Base-by-base conservation (phyloP, 129 eudicot species). In the Helianthus annuus region DNA sequence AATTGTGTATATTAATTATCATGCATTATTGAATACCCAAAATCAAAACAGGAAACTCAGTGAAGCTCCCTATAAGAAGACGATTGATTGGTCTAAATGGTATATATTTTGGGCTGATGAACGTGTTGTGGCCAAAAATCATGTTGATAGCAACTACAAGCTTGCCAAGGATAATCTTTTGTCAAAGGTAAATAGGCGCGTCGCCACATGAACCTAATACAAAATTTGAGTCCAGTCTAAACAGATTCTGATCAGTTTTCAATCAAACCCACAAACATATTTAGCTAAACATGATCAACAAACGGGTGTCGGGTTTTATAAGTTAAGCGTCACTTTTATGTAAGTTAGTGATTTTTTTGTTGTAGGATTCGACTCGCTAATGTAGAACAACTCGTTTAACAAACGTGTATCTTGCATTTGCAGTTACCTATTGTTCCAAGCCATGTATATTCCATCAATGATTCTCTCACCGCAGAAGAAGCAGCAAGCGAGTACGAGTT, bases 21-120 rank as follows among this genome's bases (percentile, higher is more conserved):
- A 62, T 14, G 40, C 22, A 64, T 3, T 15, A 51, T 66, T 60
- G 27, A 48, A 10, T 45, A 9, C 73, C 46, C 27, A 14, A 39
- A 29, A 14, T 59, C 5, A 11, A 66, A 42, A 56, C 81, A 85
- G 90, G 78, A 84, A 84, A 74, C 79, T 88, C 3, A 71, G 77
- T 79, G 85, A 82, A 19, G 82, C 82, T 3, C 87, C 94, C 13
- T 85, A 84, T 53, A 85, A 6, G 29, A 82, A 82, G 71, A 85
- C 86, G 7, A 83, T 88, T 57, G 90, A 88, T 69, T 85, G 94
- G 94, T 86, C 80, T 0, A 85, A 82, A 75, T 88, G 94, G 90
- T 68, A 85, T 57, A 80, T 88, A 66, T 82, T 82, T 78, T 88
- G 89, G 90, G 90, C 61, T 6, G 94, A 88, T 48, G 90, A 88